Evolutionary conservation across 1,284 basidiomycete species (phyloP).

Genomic region (Phellopilus nigrolimitatus): DNA sequence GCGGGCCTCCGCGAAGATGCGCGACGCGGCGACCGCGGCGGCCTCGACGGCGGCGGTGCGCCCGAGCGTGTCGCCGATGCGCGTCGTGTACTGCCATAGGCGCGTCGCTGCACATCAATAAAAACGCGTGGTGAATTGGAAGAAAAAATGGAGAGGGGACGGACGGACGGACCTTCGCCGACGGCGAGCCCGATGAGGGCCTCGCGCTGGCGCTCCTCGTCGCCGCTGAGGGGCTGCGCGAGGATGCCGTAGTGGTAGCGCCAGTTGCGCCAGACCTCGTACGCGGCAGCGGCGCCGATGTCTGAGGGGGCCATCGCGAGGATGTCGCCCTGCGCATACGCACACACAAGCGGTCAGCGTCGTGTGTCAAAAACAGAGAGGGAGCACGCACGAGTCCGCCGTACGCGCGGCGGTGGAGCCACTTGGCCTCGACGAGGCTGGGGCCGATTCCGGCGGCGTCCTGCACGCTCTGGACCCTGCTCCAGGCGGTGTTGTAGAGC

Average conservation of each 20-base stretch:
- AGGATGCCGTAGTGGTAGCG: slow-evolving; percentile 22
- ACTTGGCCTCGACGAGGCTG: slow-evolving; percentile 21
- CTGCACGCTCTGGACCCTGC: slow-evolving; percentile 22
- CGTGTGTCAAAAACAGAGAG: background rate
- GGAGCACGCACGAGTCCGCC: slow-evolving; percentile 24
- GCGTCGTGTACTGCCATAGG: slow-evolving; percentile 26
- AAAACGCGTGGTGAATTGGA: background rate
- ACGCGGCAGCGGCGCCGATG: slow-evolving; percentile 25
- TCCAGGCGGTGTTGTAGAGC: slow-evolving; percentile 26
- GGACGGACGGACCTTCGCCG: slow-evolving; percentile 24
- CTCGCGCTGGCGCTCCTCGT: slow-evolving; percentile 24
- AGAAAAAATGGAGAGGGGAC: background rate
- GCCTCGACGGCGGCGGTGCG: slow-evolving; percentile 28
- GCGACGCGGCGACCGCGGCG: slow-evolving; percentile 24
- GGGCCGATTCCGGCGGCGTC: slow-evolving; percentile 13
- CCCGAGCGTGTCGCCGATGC: slow-evolving; percentile 23
- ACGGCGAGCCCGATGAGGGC: slow-evolving; percentile 24
- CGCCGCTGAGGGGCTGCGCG: slow-evolving; percentile 23
- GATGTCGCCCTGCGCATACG: slow-evolving; percentile 16
- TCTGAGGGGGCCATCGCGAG: slow-evolving; percentile 19
- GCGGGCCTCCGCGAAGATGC: slow-evolving; percentile 20
- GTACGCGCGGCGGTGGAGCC: slow-evolving; percentile 27
- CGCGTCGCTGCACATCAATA: slow-evolving; percentile 13
- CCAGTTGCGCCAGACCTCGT: slow-evolving; percentile 25
- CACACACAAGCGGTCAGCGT: too few relatives aligned